These are phyloP conservation scores for Oryza meyeriana DNA, from an alignment of 176 grass and related monocot genomes.

Conservation along the genomic window DNA sequence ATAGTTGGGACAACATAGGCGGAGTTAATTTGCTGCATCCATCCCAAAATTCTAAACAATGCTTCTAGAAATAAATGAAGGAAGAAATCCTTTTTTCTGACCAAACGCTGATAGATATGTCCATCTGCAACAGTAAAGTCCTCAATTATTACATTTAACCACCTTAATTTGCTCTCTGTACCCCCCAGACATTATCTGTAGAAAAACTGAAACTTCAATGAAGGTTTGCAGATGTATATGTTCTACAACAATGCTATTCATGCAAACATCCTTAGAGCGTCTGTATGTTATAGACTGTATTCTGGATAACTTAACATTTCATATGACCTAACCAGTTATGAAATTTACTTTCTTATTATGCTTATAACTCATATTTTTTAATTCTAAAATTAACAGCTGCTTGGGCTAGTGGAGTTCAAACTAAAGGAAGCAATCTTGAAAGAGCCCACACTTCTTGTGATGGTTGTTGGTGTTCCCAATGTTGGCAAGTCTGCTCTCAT, in stretches of 20 bases:
- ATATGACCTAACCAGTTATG: not conserved
- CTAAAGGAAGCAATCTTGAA: constrained; percentile 84
- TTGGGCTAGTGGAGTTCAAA: constrained; percentile 80
- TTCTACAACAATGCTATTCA: not conserved
- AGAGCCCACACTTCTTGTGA: constrained; percentile 94
- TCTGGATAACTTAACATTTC: not conserved
- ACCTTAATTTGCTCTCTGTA: not conserved
- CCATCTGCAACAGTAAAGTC: not conserved
- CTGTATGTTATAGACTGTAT: not conserved
- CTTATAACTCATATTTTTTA: not conserved
- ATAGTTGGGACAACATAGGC: too few relatives aligned
- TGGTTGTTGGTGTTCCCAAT: constrained; percentile 96
- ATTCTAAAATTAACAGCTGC: constrained; percentile 50
- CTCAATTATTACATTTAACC: not conserved
- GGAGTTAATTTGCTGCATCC: not conserved
- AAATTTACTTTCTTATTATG: constrained; percentile 16
- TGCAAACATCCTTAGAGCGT: not conserved
- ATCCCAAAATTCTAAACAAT: not conserved
- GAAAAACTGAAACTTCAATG: not conserved
- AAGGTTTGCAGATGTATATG: not conserved
- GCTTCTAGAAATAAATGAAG: not conserved
- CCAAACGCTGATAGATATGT: not conserved
- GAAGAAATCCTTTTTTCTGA: not conserved
- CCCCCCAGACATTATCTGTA: not conserved
- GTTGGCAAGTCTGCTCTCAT: constrained; percentile 96